phyloP scores from a whole-genome alignment of 1,284 basidiomycete genomes.

The Hortiboletus rubellus region DNA sequence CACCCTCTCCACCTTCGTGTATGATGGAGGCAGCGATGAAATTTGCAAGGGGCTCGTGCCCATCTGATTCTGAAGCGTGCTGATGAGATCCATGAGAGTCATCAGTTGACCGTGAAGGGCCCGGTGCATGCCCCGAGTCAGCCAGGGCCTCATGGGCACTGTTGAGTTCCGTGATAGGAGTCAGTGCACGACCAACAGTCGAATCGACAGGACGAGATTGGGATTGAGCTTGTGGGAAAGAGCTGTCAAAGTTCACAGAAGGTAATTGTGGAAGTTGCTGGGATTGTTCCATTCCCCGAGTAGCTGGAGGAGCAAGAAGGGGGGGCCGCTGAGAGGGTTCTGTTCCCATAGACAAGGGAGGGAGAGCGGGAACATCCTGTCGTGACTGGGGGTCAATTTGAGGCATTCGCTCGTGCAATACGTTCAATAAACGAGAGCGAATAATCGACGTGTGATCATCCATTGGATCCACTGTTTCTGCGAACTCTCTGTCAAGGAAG shows the following conservation, averaged over 20 bases:
- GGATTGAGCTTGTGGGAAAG: conserved; percentile 16
- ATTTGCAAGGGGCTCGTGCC: conserved; percentile 25
- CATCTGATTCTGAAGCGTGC: conserved; percentile 24
- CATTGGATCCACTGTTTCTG: conserved; percentile 76
- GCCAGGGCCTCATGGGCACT: conserved; percentile 27
- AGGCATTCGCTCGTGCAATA: conserved; percentile 69
- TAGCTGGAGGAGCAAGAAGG: conserved; percentile 9
- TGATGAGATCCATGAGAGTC: conserved; percentile 18
- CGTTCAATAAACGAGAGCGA: conserved; percentile 59
- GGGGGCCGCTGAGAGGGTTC: conserved; percentile 25
- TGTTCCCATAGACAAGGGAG: conserved; percentile 12
- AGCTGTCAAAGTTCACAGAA: conserved; percentile 44
- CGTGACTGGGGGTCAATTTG: conserved; percentile 31
- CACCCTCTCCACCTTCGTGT: conserved; percentile 21
- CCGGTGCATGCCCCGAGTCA: conserved; percentile 21
- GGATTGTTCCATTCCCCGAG: conserved; percentile 22
- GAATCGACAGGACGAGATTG: conserved; percentile 22
- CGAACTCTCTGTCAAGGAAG: conserved; percentile 86
- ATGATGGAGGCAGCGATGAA: conserved; percentile 23
- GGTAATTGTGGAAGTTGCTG: conserved; percentile 44
- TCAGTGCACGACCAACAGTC: conserved; percentile 34
- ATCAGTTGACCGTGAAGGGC: conserved; percentile 26
- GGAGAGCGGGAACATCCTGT: conserved; percentile 18
- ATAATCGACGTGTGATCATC: conserved; percentile 75
- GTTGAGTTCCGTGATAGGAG: conserved; percentile 51